Base-by-base conservation (phyloP, 768 basidiomycete species). In the Leccinum uliginosum region DNA sequence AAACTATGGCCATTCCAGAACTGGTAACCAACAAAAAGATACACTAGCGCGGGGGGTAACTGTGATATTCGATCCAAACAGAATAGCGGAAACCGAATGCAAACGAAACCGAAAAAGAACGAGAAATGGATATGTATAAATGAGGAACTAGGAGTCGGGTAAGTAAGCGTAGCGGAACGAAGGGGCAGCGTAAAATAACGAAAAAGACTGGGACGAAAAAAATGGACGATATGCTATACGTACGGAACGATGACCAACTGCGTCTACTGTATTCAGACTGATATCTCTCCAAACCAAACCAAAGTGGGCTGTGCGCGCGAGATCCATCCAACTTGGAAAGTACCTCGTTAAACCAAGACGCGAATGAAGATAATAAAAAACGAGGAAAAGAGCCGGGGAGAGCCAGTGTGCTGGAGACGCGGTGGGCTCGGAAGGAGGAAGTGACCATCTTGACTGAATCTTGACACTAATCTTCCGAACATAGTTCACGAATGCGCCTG, bases 171-270 rank as follows among this genome's bases (percentile, higher is more conserved):
- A 1, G 29, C 6, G 11, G 34, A 27, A 43, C 9, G 32, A 12
- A 45, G 32, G 15, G 43, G 57, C 65, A 51, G 29, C 29, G 49
- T 19, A 14, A 7, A 10, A 14, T 1, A 21, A 23, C 14, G 5
- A 27, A 38, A 2, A 7, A 35, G 17, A 29, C 45, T 32, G 34
- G 23, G 6, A 14, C 2, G 45, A 53, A 3, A 3, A 47, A 5
- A n/a, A 4, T 24, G 50, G 34, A 30, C 38, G 62, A 52, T 67
- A 61, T 57, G 59, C 62, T 62, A 66, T 61, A 64, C 24, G 54
- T 49, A 45, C 27, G 30, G 48, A 48, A 59, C 11, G 8, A 46
- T 15, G 48, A 24, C 26, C 32, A 24, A 38, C 38, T 50, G 6
- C 46, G 29, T 60, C 62, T 56, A 61, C 19, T 17, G 27, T 44